These are phyloP conservation scores for Tulasnella sp. DNA, from an alignment of 768 basidiomycete species.

Conservation along the genomic window DNA sequence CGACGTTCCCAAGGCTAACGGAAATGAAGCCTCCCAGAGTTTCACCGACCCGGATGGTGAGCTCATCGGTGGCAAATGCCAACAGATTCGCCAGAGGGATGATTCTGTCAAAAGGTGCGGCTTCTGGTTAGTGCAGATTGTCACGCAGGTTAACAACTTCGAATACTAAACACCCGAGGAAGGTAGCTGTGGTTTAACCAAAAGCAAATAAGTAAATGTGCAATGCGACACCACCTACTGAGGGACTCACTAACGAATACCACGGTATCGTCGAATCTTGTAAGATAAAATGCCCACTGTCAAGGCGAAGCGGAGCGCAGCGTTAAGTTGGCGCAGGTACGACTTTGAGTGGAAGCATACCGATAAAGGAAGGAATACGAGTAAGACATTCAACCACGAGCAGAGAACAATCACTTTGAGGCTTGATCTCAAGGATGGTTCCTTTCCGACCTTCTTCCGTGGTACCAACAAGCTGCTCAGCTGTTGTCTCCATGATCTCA, in stretches of 20 bases:
- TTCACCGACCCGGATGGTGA: conserved; percentile 72
- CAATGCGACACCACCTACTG: neutral
- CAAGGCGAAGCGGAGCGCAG: neutral
- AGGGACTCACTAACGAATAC: conserved; percentile 57
- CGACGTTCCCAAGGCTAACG: conserved; percentile 38
- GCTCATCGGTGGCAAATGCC: conserved; percentile 76
- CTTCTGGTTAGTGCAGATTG: neutral
- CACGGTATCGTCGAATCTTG: conserved; percentile 44
- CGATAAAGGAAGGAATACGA: conserved; percentile 62
- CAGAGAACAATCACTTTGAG: conserved; percentile 42
- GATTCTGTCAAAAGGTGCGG: conserved; percentile 37
- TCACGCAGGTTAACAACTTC: neutral
- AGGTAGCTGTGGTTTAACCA: too few species aligned
- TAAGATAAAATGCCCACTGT: conserved; percentile 67
- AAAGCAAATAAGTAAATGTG: neutral
- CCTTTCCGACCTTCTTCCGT: conserved; percentile 29
- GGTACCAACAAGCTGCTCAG: conserved; percentile 13
- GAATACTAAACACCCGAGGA: neutral
- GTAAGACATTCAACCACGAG: conserved; percentile 61
- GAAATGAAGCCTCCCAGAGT: conserved; percentile 76
- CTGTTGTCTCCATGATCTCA: too few species aligned
- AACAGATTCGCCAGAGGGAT: conserved; percentile 71
- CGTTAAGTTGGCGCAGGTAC: neutral
- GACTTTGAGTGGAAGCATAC: conserved; percentile 30
- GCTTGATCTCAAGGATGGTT: conserved; percentile 40